Evolutionary conservation across 2,329 filamentous ascomycete species (phyloP).

Genomic region (Colletotrichum horii): DNA sequence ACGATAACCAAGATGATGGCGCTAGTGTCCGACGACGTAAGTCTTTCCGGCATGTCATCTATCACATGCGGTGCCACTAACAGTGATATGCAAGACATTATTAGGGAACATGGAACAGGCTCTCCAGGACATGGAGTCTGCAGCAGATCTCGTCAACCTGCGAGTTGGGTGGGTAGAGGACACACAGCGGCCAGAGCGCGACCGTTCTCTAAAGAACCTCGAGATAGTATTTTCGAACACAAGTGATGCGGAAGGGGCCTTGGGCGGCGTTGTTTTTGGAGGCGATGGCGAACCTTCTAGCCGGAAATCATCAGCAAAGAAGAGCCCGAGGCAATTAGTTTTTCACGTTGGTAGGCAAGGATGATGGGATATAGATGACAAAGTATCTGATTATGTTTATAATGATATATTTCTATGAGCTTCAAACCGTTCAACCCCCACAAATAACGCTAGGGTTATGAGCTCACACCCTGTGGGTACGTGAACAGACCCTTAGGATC

Average conservation of each 20-base stretch:
- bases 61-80: not conserved
- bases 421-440: no score
- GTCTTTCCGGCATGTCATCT: not conserved
- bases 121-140: not conserved
- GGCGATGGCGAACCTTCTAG: not conserved
- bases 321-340: not conserved
- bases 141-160: not conserved
- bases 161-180: not conserved
- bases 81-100: not conserved
- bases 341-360: not conserved
- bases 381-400: not conserved
- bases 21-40: conserved; percentile 20
- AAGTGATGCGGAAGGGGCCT: not conserved
- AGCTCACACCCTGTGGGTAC: conserved; percentile 35
- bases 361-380: not conserved
- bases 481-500: conserved; percentile 48
- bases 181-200: not conserved
- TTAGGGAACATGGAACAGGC: not conserved
- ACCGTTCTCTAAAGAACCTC: not conserved
- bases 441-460: not conserved
- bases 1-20: conserved; percentile 26
- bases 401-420: not conserved
- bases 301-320: not conserved
- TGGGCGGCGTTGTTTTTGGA: not conserved
- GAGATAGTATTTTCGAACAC: not conserved